These are phyloP conservation scores for Curvularia hawaiiensis DNA, from an alignment of 2,329 filamentous ascomycete species.

Conservation along the genomic window DNA sequence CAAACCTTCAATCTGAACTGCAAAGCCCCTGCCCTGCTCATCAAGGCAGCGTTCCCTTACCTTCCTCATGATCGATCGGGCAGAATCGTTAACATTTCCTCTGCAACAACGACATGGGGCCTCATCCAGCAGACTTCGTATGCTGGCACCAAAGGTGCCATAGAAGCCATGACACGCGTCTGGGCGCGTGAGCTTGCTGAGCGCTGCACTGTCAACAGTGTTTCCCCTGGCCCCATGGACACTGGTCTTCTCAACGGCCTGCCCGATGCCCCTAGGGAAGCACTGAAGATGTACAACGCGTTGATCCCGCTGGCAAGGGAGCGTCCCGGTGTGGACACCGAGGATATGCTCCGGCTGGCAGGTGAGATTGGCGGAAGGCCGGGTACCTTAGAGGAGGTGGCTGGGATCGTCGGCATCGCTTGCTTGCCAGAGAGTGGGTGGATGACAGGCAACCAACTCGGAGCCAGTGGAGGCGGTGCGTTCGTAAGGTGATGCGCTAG, in stretches of 20 bases:
- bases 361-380: slow-evolving; percentile 12
- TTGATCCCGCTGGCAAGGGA: slow-evolving; percentile 10
- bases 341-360: slow-evolving; percentile 6
- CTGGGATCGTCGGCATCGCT: slow-evolving; percentile 12
- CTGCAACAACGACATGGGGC: slow-evolving; percentile 13
- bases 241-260: slow-evolving; percentile 12
- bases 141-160: slow-evolving; percentile 12
- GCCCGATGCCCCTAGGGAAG: slow-evolving; percentile 7
- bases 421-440: slow-evolving; percentile 15
- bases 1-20: slow-evolving; percentile 14
- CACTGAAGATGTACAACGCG: slow-evolving; percentile 11
- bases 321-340: slow-evolving; percentile 9
- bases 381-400: slow-evolving; percentile 13
- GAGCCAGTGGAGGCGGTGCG: slow-evolving; percentile 12
- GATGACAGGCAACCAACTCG: slow-evolving; percentile 15
- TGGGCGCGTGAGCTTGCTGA: slow-evolving; percentile 13
- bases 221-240: slow-evolving; percentile 13
- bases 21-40: slow-evolving; percentile 13
- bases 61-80: slow-evolving; percentile 11
- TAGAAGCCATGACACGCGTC: slow-evolving; percentile 15
- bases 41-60: slow-evolving; percentile 12
- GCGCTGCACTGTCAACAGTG: slow-evolving; percentile 11
- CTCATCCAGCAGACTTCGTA: slow-evolving; percentile 15
- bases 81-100: slow-evolving; percentile 15
- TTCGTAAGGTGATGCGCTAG: slow-evolving; percentile 7